Evolutionary conservation across 2,329 filamentous ascomycete species (phyloP).

Genomic region (Boeremia exigua): DNA sequence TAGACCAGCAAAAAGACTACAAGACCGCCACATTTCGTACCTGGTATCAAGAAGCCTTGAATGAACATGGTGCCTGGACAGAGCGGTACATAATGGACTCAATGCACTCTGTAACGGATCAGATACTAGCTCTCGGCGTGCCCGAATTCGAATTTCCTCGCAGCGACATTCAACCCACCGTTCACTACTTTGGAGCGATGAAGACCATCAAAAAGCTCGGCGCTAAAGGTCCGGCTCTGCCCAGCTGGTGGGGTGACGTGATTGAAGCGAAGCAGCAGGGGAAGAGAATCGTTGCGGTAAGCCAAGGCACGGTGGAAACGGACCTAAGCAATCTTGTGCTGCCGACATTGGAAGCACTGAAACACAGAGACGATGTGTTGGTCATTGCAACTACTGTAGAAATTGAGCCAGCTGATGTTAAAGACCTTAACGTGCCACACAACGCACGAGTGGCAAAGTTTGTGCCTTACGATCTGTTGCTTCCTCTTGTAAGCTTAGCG

Average conservation of each 20-base stretch:
- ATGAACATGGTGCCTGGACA: neutral
- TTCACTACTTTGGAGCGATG: neutral
- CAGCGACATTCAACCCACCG: neutral
- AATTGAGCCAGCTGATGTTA: neutral
- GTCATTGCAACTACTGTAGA: neutral
- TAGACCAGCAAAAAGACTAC: neutral
- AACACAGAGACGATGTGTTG: neutral
- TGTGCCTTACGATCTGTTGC: neutral
- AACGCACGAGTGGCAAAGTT: constrained; percentile 5
- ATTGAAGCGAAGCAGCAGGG: neutral
- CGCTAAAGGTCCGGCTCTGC: neutral
- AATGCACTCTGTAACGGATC: neutral
- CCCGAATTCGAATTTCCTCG: constrained; percentile 2
- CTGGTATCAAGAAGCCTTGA: neutral
- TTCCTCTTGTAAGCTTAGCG: neutral
- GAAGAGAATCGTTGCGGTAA: constrained; percentile 2
- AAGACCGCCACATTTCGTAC: neutral
- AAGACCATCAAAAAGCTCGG: neutral
- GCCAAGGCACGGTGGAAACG: neutral
- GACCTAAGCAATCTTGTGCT: neutral
- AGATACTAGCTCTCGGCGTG: neutral
- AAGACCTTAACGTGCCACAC: neutral
- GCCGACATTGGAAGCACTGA: neutral
- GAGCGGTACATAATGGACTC: neutral
- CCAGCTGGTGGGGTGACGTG: neutral